Conservation (phyloP, 2,329 filamentous ascomycete species). For the Colletotrichum sp. region DNA sequence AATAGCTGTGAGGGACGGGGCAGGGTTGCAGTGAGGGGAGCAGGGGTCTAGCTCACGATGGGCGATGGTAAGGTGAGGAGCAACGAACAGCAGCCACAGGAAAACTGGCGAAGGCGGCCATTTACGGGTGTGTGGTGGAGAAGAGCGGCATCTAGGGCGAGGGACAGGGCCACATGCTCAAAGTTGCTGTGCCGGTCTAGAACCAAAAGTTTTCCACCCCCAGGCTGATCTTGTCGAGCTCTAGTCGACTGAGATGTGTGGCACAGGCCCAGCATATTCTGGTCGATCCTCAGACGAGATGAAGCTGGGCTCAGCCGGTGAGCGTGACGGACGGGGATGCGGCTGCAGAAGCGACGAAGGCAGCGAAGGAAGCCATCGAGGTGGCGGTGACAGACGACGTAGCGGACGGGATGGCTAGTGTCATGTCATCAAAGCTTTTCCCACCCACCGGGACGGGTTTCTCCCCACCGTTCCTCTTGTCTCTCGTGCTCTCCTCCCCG, state of each 20-base stretch:
- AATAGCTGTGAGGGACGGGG: conserved; percentile 13
- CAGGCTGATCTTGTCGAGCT: conserved; percentile 7
- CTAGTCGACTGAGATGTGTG: not conserved
- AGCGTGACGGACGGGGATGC: not conserved
- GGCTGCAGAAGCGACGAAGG: not conserved
- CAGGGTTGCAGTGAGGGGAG: conserved; percentile 19
- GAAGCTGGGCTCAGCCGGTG: not conserved
- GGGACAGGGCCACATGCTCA: conserved; percentile 13
- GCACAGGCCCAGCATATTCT: not conserved
- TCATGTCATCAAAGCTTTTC: conserved; percentile 13
- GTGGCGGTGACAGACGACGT: conserved; percentile 13
- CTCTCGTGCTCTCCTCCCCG: not conserved
- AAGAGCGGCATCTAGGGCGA: not conserved
- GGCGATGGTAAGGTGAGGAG: conserved; percentile 12
- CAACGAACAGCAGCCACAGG: not conserved
- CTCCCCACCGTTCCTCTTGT: not conserved
- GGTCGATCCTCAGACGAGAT: not conserved
- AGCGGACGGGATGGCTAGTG: not conserved
- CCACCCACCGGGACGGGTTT: not conserved
- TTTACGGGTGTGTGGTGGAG: conserved; percentile 17
- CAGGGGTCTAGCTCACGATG: conserved; percentile 9
- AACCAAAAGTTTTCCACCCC: not conserved
- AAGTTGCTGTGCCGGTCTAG: conserved; percentile 6
- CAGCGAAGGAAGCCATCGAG: not conserved
- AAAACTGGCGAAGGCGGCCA: conserved; percentile 20